Evolutionary conservation across 768 basidiomycete species (phyloP).

Genomic region (Aureoboletus auriporus): DNA sequence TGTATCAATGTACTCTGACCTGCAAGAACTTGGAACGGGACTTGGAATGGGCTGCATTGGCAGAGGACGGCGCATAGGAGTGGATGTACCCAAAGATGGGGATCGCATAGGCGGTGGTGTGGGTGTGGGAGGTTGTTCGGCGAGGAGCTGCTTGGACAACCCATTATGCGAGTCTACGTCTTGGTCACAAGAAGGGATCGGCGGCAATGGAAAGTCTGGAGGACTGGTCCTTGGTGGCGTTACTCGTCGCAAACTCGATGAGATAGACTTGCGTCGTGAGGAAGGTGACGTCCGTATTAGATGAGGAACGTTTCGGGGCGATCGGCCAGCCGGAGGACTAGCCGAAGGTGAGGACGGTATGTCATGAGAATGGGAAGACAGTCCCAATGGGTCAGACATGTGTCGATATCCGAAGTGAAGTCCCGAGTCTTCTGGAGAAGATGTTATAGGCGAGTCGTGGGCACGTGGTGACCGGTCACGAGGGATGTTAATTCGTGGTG

Average conservation of each 20-base stretch:
- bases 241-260: conserved; percentile 5
- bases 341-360: conserved; percentile 6
- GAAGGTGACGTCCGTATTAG: conserved; percentile 2
- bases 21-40: conserved; percentile 11
- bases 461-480: neutral
- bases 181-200: conserved; percentile 15
- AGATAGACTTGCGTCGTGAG: conserved; percentile 1
- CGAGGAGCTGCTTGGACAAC: neutral
- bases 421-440: conserved; percentile 18
- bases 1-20: neutral
- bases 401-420: conserved; percentile 1
- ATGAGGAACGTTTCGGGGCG: neutral
- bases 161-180: neutral
- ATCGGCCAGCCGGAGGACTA: neutral
- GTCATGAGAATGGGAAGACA: neutral
- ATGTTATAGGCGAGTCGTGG: conserved; percentile 11
- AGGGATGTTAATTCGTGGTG: conserved; percentile 18
- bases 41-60: conserved; percentile 18
- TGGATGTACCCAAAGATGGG: neutral
- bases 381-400: conserved; percentile 1
- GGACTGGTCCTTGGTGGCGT: conserved; percentile 11
- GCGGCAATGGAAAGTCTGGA: conserved; percentile 20
- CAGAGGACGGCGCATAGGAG: conserved; percentile 9
- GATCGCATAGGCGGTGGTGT: neutral
- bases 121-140: conserved; percentile 5